Percentiles rank a stretch among this genome's conserved stretches.
Evolutionary conservation across 2,329 filamentous ascomycete species (phyloP).

Genomic region (Beauveria pseudobassiana): DNA sequence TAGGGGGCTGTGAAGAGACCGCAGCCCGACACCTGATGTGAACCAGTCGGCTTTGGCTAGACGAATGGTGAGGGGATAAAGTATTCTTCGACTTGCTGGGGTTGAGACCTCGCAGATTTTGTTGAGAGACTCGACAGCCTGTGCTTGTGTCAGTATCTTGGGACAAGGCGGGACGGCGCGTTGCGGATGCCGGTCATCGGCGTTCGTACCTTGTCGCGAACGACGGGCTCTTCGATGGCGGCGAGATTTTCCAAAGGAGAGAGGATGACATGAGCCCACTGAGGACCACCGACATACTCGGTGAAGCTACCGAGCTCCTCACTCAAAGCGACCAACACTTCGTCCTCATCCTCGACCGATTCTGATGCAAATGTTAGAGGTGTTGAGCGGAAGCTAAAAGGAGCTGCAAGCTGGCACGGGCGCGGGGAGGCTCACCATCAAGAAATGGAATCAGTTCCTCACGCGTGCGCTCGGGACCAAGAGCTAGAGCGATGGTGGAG

Average conservation of each 20-base stretch:
- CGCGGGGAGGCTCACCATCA: conserved; percentile 65
- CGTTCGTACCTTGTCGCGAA: conserved; percentile 80
- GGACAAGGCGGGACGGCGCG: not conserved
- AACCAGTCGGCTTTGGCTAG: conserved; percentile 99
- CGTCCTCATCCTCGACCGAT: conserved; percentile 97
- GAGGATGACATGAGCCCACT: conserved; percentile 91
- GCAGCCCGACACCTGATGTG: conserved; percentile 96
- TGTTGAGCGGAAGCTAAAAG: conserved; percentile 11
- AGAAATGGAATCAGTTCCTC: conserved; percentile 98
- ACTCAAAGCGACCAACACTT: conserved; percentile 92
- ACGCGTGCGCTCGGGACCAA: conserved; percentile 92
- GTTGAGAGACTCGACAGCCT: conserved; percentile 98
- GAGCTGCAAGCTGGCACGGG: conserved; percentile 14
- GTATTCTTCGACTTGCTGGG: conserved; percentile 88
- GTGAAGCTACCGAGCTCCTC: conserved; percentile 95
- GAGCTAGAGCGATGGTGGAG: conserved; percentile 92
- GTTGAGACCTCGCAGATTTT: conserved; percentile 94
- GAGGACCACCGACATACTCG: conserved; percentile 92
- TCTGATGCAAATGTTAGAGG: conserved; percentile 47
- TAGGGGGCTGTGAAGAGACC: conserved; percentile 93
- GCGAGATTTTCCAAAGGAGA: conserved; percentile 97
- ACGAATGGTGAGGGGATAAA: conserved; percentile 91
- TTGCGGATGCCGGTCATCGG: not conserved
- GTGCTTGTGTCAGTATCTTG: conserved; percentile 10
- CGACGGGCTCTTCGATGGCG: conserved; percentile 95